Conservation (phyloP, 805 yeast species). For the Candida sphagnicola region DNA sequence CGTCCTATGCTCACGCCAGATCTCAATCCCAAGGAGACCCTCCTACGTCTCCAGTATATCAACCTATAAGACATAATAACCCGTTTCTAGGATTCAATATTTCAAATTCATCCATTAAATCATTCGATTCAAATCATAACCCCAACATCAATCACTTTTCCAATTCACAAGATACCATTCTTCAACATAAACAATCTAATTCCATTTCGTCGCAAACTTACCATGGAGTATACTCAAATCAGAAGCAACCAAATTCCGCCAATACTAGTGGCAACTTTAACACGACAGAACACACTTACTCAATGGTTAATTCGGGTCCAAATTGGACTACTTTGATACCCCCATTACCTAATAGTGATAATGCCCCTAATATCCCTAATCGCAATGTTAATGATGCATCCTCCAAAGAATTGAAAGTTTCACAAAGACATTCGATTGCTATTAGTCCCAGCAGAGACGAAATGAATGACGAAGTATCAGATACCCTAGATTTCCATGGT, state of each 20-base stretch:
- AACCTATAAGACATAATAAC: conserved; percentile 2
- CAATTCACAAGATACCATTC: neutral
- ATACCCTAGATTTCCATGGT: no score
- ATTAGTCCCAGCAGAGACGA: conserved; percentile 16
- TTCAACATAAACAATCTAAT: neutral
- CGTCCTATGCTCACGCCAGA: neutral
- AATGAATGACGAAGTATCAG: conserved; percentile 1
- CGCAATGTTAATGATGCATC: conserved; percentile 1
- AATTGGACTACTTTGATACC: conserved; percentile 33
- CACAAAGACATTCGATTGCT: conserved; percentile 27
- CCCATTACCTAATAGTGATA: conserved; percentile 24
- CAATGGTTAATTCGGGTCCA: conserved; percentile 2
- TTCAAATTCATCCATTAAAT: neutral
- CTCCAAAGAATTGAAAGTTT: conserved; percentile 5
- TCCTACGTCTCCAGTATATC: neutral
- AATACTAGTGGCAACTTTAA: neutral
- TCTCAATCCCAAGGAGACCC: neutral
- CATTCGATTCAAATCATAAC: neutral
- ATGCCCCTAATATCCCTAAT: conserved; percentile 3
- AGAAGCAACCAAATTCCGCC: neutral
- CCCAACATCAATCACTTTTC: neutral
- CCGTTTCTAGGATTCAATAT: neutral
- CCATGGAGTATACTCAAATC: neutral
- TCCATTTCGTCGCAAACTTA: conserved; percentile 1
- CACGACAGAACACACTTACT: neutral